These are phyloP conservation scores for Pichia sp. DNA, from an alignment of 1,139 yeast species.

Conservation along the genomic window DNA sequence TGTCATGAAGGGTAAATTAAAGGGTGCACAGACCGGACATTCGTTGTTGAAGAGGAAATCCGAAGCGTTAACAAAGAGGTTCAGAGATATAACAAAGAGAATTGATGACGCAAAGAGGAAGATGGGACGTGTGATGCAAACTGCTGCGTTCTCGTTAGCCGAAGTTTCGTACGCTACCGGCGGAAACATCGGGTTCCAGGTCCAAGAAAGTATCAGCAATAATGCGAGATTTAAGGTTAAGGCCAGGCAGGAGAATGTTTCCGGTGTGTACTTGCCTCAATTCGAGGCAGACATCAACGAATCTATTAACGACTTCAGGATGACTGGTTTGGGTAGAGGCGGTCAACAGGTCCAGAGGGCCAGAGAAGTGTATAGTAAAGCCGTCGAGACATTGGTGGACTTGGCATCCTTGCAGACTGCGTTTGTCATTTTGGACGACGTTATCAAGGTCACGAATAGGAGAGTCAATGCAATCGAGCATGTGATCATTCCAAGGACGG, in stretches of 20 bases:
- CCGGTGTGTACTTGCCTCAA: conserved; percentile 92
- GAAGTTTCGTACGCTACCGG: conserved; percentile 98
- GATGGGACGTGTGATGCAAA: conserved; percentile 98
- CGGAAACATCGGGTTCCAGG: conserved; percentile 82
- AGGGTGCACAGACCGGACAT: conserved; percentile 97
- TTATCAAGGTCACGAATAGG: conserved; percentile 93
- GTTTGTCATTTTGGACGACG: conserved; percentile 92
- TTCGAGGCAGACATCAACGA: conserved; percentile 83
- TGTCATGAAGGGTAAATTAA: conserved; percentile 88
- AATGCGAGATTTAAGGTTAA: conserved; percentile 80
- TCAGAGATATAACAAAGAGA: conserved; percentile 89
- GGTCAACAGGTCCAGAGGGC: conserved; percentile 98
- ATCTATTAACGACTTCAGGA: conserved; percentile 83
- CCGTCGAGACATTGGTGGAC: conserved; percentile 93
- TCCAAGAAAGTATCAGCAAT: conserved; percentile 85
- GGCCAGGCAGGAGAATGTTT: conserved; percentile 92
- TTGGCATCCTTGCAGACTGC: conserved; percentile 95
- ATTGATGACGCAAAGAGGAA: conserved; percentile 94
- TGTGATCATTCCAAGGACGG: conserved; percentile 95
- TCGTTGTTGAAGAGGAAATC: conserved; percentile 90
- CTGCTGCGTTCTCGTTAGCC: conserved; percentile 95
- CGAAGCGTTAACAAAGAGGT: conserved; percentile 92
- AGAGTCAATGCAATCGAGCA: conserved; percentile 99
- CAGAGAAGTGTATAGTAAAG: conserved; percentile 84
- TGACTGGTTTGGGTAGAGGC: conserved; percentile 97